Base-by-base conservation (phyloP, 805 yeast genomes). In the Yarrowia hollandica region DNA sequence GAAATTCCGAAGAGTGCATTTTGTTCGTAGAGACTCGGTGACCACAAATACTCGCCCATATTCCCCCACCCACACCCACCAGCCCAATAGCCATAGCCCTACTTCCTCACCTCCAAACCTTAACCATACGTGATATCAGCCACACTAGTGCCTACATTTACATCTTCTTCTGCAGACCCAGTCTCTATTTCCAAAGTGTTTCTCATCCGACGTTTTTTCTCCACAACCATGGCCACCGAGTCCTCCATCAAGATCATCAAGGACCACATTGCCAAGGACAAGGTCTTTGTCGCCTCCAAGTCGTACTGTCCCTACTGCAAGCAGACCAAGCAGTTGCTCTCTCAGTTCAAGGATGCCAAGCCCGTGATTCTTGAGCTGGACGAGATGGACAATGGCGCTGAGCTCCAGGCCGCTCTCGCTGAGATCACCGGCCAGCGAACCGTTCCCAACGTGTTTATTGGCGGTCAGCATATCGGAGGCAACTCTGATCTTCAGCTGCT, bases 391-490 rank as follows among this genome's bases (percentile, higher is more conserved):
- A 91, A 90, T 62, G 98, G 97, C 60, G 75, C 77, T 48, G 95
- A 86, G 31, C 83, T 91, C 67, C 97, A 91, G 77, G 85, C 77
- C 58, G 95, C 94, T 64, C 79, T 92, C 61, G 72, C 71, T 55
- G 84, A 88, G 70, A 73, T 90, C 62, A 86, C 95, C 42, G 96
- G 96, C 62, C 98, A 94, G 79, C 81, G 85, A 66, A 90, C 97
- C 41, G 98, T 94, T 63, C 99, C 99, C 64, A 91, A 87, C 72
- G 81, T 92, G 66, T 94, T 85, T 77, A 90, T 92, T 71, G 83
- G 79, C 50, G 97, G 96, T 63, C 81, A 90, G 75, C 97, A 91
- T 77, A 84, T 92, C 69, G 99, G 99, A 62, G 99, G 99, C 63
- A 89, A 90, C 80, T 85, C 91, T 35, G 96, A 89, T 66, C 77